Conservation (phyloP, 208 protist genomes). For the Acanthamoeba royreba region DNA sequence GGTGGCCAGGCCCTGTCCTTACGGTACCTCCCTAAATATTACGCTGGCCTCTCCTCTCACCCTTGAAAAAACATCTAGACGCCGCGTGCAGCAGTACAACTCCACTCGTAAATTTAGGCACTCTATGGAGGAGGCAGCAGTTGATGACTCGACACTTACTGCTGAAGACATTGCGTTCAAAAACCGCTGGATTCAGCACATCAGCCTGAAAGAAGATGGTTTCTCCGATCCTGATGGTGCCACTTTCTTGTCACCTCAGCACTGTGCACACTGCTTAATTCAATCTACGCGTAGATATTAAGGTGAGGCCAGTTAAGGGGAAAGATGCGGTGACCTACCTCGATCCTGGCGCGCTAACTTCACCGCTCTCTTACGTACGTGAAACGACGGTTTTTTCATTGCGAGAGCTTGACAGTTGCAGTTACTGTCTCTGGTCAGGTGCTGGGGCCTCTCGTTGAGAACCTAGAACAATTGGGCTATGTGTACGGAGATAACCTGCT, state of each 20-base stretch:
- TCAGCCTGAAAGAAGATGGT: background rate
- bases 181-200: background rate
- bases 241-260: background rate
- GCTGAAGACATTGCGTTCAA: background rate
- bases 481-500: background rate
- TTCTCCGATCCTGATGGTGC: background rate
- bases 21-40: background rate
- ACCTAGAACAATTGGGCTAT: slow-evolving; percentile 20
- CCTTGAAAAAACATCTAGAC: background rate
- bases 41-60: background rate
- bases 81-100: background rate
- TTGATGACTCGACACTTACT: background rate
- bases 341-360: background rate
- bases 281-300: background rate
- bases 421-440: background rate
- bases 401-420: background rate
- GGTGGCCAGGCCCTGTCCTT: background rate
- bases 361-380: slow-evolving; percentile 13
- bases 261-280: background rate
- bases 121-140: background rate
- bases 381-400: background rate
- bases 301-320: background rate
- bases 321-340: slow-evolving; percentile 34
- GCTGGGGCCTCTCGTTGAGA: background rate
- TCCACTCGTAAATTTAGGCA: background rate